Base-by-base conservation (phyloP, 306 rosid species). In the Crataegus laevigata region DNA sequence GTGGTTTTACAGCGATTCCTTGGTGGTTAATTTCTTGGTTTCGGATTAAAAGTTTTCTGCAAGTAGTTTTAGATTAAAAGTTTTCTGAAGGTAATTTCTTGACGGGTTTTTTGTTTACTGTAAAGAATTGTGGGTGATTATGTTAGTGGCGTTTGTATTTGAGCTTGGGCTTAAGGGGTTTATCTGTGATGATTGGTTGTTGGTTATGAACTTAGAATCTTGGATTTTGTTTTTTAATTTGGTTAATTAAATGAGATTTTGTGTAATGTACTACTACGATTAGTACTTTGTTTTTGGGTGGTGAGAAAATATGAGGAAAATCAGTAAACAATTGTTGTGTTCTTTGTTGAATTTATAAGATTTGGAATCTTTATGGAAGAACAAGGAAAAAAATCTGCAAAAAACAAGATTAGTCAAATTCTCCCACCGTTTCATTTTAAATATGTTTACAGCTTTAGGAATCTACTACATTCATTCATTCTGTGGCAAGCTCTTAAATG, bases 151-250 rank as follows among this genome's bases (percentile, higher is more conserved):
- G 54, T 30, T 71, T 63, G 4, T 71, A 15, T 26, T 17, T 36
- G 63, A 29, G 52, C 32, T 55, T 80, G 65, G 73, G 71, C 64
- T 80, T 50, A 61, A 68, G 17, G 76, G 81, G 47, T 76, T 75
- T 72, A 66, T 29, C 58, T 28, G 7, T 38, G 6, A 12, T 24
- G 42, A 26, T 75, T 54, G 55, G 42, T 75, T 42, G 29, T 71
- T 60, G 69, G 51, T 76, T 45, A 30, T 47, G 65, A 72, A 61
- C 45, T 29, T 26, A 64, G 61, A n/a, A 38, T 71, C n/a, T 75
- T 64, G 11, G 77, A 74, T 76, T 79, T 54, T 19, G 69, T 40
- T 59, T 45, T 54, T 63, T 68, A 5, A 81, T 74, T 77, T 82
- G 70, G 74, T 50, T 54, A 17, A 43, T 58, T 65, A 14, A 36